Percentiles rank a stretch among this genome's conserved stretches.
Evolutionary conservation across 352 stramenopile species (phyloP).

Genomic region (Paralagenidium karlingii): DNA sequence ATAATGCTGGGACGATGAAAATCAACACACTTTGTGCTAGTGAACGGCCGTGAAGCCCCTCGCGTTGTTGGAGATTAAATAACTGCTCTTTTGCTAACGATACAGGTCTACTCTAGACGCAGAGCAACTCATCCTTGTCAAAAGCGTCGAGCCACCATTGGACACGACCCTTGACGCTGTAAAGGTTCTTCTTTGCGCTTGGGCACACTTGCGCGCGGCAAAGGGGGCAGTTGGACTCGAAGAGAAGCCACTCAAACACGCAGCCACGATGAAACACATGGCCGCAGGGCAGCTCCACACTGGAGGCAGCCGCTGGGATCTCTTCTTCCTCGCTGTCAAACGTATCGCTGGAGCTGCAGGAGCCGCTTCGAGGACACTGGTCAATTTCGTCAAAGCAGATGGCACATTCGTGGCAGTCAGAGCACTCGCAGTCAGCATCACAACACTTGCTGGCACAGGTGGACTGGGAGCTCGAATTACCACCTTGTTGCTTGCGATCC

Average conservation of each 20-base stretch:
- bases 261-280: slow-evolving; percentile 64
- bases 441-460: too few relatives aligned
- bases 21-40: too few relatives aligned
- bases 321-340: slow-evolving; percentile 8
- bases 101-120: too few relatives aligned
- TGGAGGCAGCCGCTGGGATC: too few relatives aligned
- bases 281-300: slow-evolving; percentile 34
- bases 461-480: slow-evolving; percentile 11
- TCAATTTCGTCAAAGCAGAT: slow-evolving; percentile 37
- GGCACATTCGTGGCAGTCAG: slow-evolving; percentile 27
- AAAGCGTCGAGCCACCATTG: slow-evolving; percentile 64
- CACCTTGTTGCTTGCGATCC: slow-evolving; percentile 26
- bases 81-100: too few relatives aligned
- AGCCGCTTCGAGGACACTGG: slow-evolving; percentile 4
- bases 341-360: slow-evolving; percentile 9
- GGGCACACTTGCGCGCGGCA: slow-evolving; percentile 40
- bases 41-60: too few relatives aligned
- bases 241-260: slow-evolving; percentile 62
- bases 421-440: too few relatives aligned
- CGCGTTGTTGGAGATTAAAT: too few relatives aligned
- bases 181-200: slow-evolving; percentile 44
- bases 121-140: too few relatives aligned
- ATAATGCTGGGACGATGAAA: too few relatives aligned
- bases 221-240: slow-evolving; percentile 56
- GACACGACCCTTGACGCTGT: slow-evolving; percentile 29